Evolutionary conservation across 2,329 filamentous ascomycete species (phyloP).

Genomic region (Neoscytalidium dimidiatum): DNA sequence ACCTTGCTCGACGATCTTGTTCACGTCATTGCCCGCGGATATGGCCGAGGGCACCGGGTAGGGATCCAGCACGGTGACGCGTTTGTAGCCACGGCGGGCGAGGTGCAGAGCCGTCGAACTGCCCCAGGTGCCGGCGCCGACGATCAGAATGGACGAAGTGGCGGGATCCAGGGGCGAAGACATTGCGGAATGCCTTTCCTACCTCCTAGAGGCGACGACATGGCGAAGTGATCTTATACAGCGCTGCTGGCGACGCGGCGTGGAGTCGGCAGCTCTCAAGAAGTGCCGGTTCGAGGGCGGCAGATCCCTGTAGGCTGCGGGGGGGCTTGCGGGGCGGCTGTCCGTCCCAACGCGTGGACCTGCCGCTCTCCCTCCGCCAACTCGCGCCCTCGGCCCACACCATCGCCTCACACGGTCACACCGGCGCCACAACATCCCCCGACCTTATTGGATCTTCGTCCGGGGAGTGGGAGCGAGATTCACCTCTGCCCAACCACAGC

Average conservation of each 20-base stretch:
- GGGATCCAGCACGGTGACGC: conserved; percentile 52
- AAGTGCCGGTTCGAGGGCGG: background rate
- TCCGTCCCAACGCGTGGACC: conserved; percentile 5
- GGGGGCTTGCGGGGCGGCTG: background rate
- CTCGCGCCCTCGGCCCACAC: background rate
- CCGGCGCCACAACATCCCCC: background rate
- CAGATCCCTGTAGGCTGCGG: background rate
- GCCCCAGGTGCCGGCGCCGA: conserved; percentile 56
- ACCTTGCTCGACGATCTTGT: conserved; percentile 52
- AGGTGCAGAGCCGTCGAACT: conserved; percentile 56
- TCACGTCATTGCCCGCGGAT: conserved; percentile 54
- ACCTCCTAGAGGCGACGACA: background rate
- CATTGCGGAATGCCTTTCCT: background rate
- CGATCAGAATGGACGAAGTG: conserved; percentile 38
- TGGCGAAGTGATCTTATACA: background rate
- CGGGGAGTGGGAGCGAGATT: background rate
- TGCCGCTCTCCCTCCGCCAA: conserved; percentile 7
- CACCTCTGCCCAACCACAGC: background rate
- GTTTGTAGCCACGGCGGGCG: conserved; percentile 50
- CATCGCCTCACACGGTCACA: background rate
- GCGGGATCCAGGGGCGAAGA: background rate
- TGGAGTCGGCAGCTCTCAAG: background rate
- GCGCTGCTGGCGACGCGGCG: background rate
- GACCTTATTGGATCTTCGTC: background rate
- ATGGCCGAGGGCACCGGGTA: conserved; percentile 49